Evolutionary conservation across 352 stramenopile species (phyloP), one percentile per base, ranked within the genome.

Genomic region (Blastocystis sp.): DNA sequence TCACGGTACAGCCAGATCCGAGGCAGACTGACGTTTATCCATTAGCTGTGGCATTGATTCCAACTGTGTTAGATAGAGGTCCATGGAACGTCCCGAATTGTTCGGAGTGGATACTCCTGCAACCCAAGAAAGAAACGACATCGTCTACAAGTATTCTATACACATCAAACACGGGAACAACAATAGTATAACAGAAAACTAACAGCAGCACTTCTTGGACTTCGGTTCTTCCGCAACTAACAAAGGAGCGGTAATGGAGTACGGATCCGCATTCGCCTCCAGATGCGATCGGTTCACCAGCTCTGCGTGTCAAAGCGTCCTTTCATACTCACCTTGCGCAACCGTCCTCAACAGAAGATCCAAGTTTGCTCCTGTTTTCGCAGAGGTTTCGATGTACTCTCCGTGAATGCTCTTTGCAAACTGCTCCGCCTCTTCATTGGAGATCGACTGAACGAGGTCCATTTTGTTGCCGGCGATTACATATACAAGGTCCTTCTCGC

Each of bases 71-170:
- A 81, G 46, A 44, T 63, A 81, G 4, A 81, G 46, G 63, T 81
- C 69, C 27, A 81, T 81, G 14, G 69, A 81, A 36, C 69, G 61
- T 63, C 69, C 69, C 18, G 69, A 81, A 48, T 81, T 81, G 69
- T 81, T 81, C 24, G 69, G 44, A 48, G 69, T 81, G 21, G 44
- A 59, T 40, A 51, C 69, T 63, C 69, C 69, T 14, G 69, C 69
- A 65, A 81, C 69, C 69, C 69, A 81, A 21, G 69, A 81, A 49
- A 81, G 69, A 61, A 81, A 81, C 8, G 69, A 63, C n/a, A 44
- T 63, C 69, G 63, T 81, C 44, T 4, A 21, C 29, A 44, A 42
- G 40, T 40, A 64, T 49, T 54, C 24, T n/a, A 63, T 32, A 46
- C 11, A 46, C 46, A 61, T 36, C 51, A 65, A 54, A 64, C 11